phyloP scores from a whole-genome alignment of 805 yeast species.

The Candida stauntonica region DNA sequence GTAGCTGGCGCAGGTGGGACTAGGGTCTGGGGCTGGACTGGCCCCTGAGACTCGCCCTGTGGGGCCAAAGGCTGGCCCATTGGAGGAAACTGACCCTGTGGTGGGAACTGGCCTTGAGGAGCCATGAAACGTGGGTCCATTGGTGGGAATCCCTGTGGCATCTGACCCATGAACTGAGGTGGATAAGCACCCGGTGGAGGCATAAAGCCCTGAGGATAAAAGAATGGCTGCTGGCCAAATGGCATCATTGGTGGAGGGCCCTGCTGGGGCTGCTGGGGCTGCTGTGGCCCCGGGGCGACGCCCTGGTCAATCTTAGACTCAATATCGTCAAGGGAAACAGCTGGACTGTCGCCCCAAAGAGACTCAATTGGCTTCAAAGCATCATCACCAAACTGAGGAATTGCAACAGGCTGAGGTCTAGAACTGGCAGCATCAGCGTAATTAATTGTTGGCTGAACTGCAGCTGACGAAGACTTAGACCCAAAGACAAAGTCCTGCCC shows the following conservation, averaged over 20 bases:
- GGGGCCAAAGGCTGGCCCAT: conserved; percentile 14
- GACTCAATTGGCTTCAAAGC: conserved; percentile 67
- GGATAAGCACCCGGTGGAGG: conserved; percentile 19
- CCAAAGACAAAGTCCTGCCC: conserved; percentile 68
- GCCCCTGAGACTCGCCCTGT: too few relatives aligned
- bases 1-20: too few relatives aligned
- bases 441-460: conserved; percentile 31
- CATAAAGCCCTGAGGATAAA: conserved; percentile 17
- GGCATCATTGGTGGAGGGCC: conserved; percentile 10
- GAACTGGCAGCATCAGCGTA: conserved; percentile 40
- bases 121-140: conserved; percentile 27
- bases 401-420: conserved; percentile 13
- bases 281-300: conserved; percentile 18
- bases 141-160: conserved; percentile 26
- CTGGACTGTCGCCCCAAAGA: conserved; percentile 47
- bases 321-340: conserved; percentile 72
- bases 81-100: conserved; percentile 8
- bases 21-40: too few relatives aligned
- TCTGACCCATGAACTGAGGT: conserved; percentile 23
- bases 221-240: conserved; percentile 13
- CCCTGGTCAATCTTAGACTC: conserved; percentile 56
- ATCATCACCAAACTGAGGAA: conserved; percentile 29
- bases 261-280: conserved; percentile 15
- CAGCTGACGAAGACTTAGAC: conserved; percentile 11
- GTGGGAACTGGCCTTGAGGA: conserved; percentile 13